phyloP scores from a whole-genome alignment of 371 early-diverging fungal species.

The Mortierella sp. region DNA sequence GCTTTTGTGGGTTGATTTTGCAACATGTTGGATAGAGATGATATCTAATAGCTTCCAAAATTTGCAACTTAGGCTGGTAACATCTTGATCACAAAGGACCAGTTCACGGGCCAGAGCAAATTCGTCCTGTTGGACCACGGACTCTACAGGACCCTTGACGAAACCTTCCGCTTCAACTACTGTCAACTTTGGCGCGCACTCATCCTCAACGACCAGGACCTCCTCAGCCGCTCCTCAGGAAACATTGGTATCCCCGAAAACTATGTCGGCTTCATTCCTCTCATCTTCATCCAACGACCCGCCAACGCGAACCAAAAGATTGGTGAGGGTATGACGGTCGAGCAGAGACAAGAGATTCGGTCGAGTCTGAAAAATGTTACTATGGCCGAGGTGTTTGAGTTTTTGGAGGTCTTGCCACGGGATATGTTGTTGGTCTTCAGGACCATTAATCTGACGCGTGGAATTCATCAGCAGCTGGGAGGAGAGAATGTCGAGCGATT shows the following conservation, averaged over 20 bases:
- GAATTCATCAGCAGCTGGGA: slow-evolving; percentile 62
- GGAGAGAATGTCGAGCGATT: slow-evolving; percentile 61
- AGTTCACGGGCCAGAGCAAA: slow-evolving; percentile 49
- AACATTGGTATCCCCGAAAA: slow-evolving; percentile 50
- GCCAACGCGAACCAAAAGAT: slow-evolving; percentile 50
- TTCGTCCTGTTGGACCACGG: slow-evolving; percentile 95
- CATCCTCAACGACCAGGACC: slow-evolving; percentile 49
- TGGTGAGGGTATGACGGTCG: slow-evolving; percentile 57
- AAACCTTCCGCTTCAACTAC: slow-evolving; percentile 83
- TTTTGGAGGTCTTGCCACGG: slow-evolving; percentile 60
- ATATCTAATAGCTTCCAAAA: background rate
- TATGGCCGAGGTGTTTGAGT: slow-evolving; percentile 60
- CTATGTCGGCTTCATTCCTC: slow-evolving; percentile 53
- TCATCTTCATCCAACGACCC: slow-evolving; percentile 58
- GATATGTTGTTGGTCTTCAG: slow-evolving; percentile 64
- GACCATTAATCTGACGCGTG: slow-evolving; percentile 60
- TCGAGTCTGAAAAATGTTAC: slow-evolving; percentile 56
- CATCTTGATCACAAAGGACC: slow-evolving; percentile 44
- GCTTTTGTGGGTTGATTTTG: slow-evolving; percentile 64
- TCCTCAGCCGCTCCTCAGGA: slow-evolving; percentile 32
- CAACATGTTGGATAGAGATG: slow-evolving; percentile 55
- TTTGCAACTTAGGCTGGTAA: slow-evolving; percentile 72
- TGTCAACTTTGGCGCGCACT: slow-evolving; percentile 86
- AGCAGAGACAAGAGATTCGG: slow-evolving; percentile 37
- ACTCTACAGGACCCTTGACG: slow-evolving; percentile 83